Percentiles rank a stretch among this genome's conserved stretches.
These are phyloP conservation scores for Auriscalpium orientale DNA, from an alignment of 768 basidiomycete species.

Conservation along the genomic window DNA sequence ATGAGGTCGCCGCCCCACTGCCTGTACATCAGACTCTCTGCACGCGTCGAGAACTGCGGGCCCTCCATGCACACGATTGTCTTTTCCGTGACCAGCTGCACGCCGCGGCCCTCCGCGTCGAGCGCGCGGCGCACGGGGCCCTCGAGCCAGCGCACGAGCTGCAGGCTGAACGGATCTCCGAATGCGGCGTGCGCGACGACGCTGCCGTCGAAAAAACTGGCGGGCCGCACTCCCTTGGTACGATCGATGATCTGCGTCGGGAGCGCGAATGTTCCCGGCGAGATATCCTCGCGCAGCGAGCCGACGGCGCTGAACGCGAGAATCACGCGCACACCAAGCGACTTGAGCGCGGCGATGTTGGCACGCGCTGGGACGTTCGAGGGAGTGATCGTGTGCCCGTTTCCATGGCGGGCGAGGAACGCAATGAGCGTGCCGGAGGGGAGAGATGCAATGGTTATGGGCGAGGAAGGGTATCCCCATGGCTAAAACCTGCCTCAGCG, in stretches of 20 bases:
- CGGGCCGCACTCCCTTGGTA: slow-evolving; percentile 87
- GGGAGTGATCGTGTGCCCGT: slow-evolving; percentile 71
- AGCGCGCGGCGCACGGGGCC: slow-evolving; percentile 56
- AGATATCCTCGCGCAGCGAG: slow-evolving; percentile 87
- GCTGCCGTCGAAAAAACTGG: slow-evolving; percentile 78
- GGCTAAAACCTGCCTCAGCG: slow-evolving; percentile 42
- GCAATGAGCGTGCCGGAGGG: slow-evolving; percentile 77
- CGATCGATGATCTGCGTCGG: slow-evolving; percentile 94
- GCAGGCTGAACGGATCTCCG: slow-evolving; percentile 80
- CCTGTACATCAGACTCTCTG: slow-evolving; percentile 92
- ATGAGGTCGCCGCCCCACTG: slow-evolving; percentile 90
- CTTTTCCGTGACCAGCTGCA: slow-evolving; percentile 72
- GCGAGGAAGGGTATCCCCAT: slow-evolving; percentile 88
- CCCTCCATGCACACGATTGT: slow-evolving; percentile 96
- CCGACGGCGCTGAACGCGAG: slow-evolving; percentile 96
- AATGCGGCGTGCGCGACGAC: slow-evolving; percentile 92
- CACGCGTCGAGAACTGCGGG: slow-evolving; percentile 95
- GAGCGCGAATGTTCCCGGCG: slow-evolving; percentile 82
- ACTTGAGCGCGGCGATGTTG: slow-evolving; percentile 94
- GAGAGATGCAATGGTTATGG: slow-evolving; percentile 86
- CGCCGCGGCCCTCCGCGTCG: slow-evolving; percentile 46
- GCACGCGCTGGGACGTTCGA: slow-evolving; percentile 79
- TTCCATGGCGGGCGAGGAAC: slow-evolving; percentile 88
- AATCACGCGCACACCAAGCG: slow-evolving; percentile 80
- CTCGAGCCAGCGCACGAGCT: slow-evolving; percentile 60